Base-by-base conservation (phyloP, 129 eudicot genomes). In the Rutidosis leptorrhynchoides region DNA sequence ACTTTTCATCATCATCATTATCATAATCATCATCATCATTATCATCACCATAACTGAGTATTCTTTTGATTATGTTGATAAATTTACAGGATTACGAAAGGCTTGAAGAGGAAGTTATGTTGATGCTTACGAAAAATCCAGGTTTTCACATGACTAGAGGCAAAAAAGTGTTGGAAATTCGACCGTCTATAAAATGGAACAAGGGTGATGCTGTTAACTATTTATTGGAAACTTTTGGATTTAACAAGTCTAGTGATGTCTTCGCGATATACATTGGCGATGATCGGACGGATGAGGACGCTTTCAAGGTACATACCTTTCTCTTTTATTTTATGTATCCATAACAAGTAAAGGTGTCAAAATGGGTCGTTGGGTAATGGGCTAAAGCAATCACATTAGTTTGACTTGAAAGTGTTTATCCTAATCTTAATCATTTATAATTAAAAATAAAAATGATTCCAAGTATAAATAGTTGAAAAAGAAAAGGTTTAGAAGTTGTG, bases 211-310 rank as follows among this genome's bases (percentile, higher is more conserved):
- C 88, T 35, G 54, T 83, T 3, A 71, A 77, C 9, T 83, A 80
- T 71, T 65, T 83, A 35, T 72, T 83, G 5, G 76, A 77, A 23
- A 61, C 78, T 23, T 68, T 83, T n/a, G 88, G 85, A 16, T 65
- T 69, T 35, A 66, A 68, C 9, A 71, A 62, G 8, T 77, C 78
- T 5, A 51, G 48, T 46, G 78, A 83, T 60, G 81, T 83, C 64
- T 55, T 83, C 27, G 85, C 85, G 2, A 54, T 83, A 22, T 83
- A 83, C 70, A 83, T 83, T 12, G 83, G 88, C 26, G 88, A 83
- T 51, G 88, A 83, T 68, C 72, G 52, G 56, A 83, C 85, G 7
- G 85, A 83, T 15, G 85, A 83, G 59, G 89, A 83, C 42, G 89
- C 85, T 32, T 83, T 83, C 59, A 78, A 77, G 89, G 89, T 83